These are phyloP conservation scores for Umbilicus rupestris DNA, from an alignment of 164 flowering plant genomes.

Conservation along the genomic window DNA sequence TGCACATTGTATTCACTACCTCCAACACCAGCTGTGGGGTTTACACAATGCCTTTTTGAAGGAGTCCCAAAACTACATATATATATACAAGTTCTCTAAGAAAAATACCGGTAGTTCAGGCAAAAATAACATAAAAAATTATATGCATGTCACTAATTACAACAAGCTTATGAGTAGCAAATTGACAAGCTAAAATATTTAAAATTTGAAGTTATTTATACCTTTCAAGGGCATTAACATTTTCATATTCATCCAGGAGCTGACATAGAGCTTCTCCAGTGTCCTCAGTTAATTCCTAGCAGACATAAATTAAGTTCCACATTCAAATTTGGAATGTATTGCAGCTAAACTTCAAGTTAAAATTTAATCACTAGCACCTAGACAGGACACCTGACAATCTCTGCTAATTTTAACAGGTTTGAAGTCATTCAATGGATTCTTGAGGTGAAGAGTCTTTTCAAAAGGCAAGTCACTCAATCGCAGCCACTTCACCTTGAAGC, in stretches of 20 bases:
- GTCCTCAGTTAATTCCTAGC: constrained; percentile 73
- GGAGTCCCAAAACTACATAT: constrained; percentile 26
- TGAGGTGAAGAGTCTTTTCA: constrained; percentile 82
- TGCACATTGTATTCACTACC: constrained; percentile 35
- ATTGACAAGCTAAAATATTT: background rate
- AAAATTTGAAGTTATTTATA: constrained; percentile 15
- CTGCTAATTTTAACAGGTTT: constrained; percentile 94
- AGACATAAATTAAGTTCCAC: constrained; percentile 12
- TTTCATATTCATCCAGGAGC: constrained; percentile 55
- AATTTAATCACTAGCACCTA: background rate
- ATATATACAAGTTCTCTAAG: too few relatives aligned
- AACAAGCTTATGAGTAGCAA: background rate
- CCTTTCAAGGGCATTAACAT: constrained; percentile 34
- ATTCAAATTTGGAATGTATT: background rate
- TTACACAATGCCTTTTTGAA: constrained; percentile 29
- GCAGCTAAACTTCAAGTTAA: background rate
- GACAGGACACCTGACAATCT: constrained; percentile 71
- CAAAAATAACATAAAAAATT: too few relatives aligned
- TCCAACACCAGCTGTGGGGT: constrained; percentile 27
- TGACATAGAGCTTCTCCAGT: constrained; percentile 80
- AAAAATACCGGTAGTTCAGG: too few relatives aligned
- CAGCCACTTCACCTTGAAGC: constrained; percentile 84
- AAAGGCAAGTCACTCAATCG: constrained; percentile 62
- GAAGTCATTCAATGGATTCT: constrained; percentile 78
- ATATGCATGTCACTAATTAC: too few relatives aligned